Conservation (phyloP, 805 yeast genomes). For the Kazachstania psychrophila region DNA sequence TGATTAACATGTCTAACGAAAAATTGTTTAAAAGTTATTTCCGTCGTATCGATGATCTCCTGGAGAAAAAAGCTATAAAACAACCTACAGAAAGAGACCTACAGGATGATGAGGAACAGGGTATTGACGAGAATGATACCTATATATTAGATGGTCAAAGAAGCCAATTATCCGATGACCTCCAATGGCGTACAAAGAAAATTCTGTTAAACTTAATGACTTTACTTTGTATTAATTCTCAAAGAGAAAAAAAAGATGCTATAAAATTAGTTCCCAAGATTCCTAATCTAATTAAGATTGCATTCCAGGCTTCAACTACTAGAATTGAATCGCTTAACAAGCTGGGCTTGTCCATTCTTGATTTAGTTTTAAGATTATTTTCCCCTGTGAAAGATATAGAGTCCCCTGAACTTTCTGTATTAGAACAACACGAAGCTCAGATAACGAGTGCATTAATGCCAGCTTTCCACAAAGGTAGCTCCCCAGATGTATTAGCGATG, state of each 20-base stretch:
- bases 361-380: constrained; percentile 50
- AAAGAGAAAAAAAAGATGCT: constrained; percentile 2
- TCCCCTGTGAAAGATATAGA: constrained; percentile 61
- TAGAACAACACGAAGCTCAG: constrained; percentile 93
- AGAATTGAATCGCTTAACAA: constrained; percentile 50
- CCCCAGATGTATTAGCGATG: constrained; percentile 60
- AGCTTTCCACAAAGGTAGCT: constrained; percentile 66
- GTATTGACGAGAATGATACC: constrained; percentile 28
- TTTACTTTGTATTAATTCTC: constrained; percentile 8
- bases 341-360: constrained; percentile 58
- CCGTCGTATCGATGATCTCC: constrained; percentile 34
- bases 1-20: constrained; percentile 39
- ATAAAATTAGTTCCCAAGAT: constrained; percentile 31
- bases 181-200: constrained; percentile 37
- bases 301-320: constrained; percentile 76
- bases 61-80: constrained; percentile 31
- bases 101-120: constrained; percentile 41
- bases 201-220: constrained; percentile 32
- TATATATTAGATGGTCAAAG: not conserved
- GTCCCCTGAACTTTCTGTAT: constrained; percentile 56
- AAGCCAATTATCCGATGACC: constrained; percentile 15
- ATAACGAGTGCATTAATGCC: constrained; percentile 84
- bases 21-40: constrained; percentile 35
- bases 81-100: constrained; percentile 30
- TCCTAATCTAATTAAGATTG: constrained; percentile 61